phyloP scores from a whole-genome alignment of 148 eudicot species.

The Rhododendron simsii region DNA sequence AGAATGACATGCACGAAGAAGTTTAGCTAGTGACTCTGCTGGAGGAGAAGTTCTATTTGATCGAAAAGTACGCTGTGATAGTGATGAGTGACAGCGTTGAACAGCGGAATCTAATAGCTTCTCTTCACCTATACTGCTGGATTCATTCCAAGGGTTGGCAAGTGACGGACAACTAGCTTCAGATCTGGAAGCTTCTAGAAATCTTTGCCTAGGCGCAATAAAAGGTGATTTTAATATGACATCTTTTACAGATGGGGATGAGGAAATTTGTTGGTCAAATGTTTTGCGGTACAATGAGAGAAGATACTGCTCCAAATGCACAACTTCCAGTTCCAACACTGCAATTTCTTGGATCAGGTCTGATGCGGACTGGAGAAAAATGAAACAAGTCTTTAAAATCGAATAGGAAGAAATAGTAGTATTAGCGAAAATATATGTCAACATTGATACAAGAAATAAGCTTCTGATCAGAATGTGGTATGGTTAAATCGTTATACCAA shows the following conservation, averaged over 20 bases:
- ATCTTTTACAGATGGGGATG: slow-evolving; percentile 51
- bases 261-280: slow-evolving; percentile 72
- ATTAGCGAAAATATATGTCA: not conserved
- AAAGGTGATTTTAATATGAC: slow-evolving; percentile 37
- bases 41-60: slow-evolving; percentile 46
- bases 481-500: not conserved
- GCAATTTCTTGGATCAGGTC: slow-evolving; percentile 88
- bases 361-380: slow-evolving; percentile 71
- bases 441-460: not conserved
- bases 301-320: slow-evolving; percentile 86
- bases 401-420: not conserved
- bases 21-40: slow-evolving; percentile 20
- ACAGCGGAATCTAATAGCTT: slow-evolving; percentile 51
- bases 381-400: not conserved
- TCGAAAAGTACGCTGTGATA: slow-evolving; percentile 52
- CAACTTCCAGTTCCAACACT: slow-evolving; percentile 82
- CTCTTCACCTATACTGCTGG: slow-evolving; percentile 30
- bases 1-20: slow-evolving; percentile 66
- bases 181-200: slow-evolving; percentile 44
- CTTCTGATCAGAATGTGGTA: not conserved
- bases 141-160: slow-evolving; percentile 30
- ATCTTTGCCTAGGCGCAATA: slow-evolving; percentile 50
- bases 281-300: slow-evolving; percentile 86
- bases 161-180: slow-evolving; percentile 25
- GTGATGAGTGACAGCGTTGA: slow-evolving; percentile 77